phyloP scores from a whole-genome alignment of 2,329 filamentous ascomycete species.

The Colletotrichum musae region DNA sequence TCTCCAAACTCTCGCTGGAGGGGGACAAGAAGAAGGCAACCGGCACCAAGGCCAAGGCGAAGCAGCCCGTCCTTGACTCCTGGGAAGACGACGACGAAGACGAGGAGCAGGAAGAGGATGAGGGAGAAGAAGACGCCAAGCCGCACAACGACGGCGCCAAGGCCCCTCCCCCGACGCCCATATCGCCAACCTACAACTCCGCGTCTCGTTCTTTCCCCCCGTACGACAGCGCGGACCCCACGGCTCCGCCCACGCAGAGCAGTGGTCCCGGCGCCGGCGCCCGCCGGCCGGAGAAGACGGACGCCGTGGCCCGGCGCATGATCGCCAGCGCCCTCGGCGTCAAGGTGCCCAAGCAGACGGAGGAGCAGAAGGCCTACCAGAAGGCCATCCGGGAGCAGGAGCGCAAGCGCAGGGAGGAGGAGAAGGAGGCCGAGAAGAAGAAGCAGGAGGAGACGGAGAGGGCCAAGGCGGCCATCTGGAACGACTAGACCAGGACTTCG shows the following conservation, averaged over 20 bases:
- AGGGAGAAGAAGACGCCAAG: slow-evolving; percentile 44
- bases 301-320: slow-evolving; percentile 89
- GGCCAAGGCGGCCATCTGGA: slow-evolving; percentile 90
- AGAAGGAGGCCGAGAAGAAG: slow-evolving; percentile 75
- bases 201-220: slow-evolving; percentile 43
- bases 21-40: slow-evolving; percentile 38
- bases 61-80: slow-evolving; percentile 56
- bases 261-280: slow-evolving; percentile 43
- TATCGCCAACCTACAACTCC: slow-evolving; percentile 64
- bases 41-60: slow-evolving; percentile 46
- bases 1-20: slow-evolving; percentile 52
- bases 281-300: slow-evolving; percentile 87
- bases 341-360: slow-evolving; percentile 83
- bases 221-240: slow-evolving; percentile 42
- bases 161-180: slow-evolving; percentile 78
- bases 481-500: slow-evolving; percentile 67
- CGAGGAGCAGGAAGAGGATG: slow-evolving; percentile 45
- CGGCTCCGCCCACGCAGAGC: slow-evolving; percentile 5
- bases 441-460: slow-evolving; percentile 77
- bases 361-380: slow-evolving; percentile 92
- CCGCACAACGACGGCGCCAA: slow-evolving; percentile 49
- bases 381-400: slow-evolving; percentile 87
- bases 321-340: slow-evolving; percentile 92
- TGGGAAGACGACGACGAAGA: slow-evolving; percentile 68
- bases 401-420: slow-evolving; percentile 80